Evolutionary conservation across 805 yeast genomes (phyloP).

Genomic region (Candida berthetii): DNA sequence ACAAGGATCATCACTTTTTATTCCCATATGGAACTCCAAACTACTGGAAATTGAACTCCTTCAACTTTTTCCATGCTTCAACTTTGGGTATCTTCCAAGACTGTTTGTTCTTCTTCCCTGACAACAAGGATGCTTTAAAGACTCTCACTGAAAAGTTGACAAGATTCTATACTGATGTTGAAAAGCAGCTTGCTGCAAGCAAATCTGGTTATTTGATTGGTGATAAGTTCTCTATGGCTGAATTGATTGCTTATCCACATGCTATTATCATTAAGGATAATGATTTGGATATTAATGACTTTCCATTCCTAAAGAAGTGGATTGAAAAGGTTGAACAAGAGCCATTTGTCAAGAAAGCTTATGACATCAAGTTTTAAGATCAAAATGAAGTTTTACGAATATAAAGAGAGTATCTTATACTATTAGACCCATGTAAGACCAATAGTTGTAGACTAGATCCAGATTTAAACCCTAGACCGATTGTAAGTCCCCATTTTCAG

Average conservation of each 20-base stretch:
- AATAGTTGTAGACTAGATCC: too few species aligned
- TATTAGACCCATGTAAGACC: too few species aligned
- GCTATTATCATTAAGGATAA: slow-evolving; percentile 24
- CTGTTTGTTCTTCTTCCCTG: slow-evolving; percentile 40
- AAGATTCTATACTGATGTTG: slow-evolving; percentile 10
- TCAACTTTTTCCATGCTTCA: slow-evolving; percentile 46
- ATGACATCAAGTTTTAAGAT: not conserved
- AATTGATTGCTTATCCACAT: slow-evolving; percentile 32
- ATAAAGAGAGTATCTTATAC: too few species aligned
- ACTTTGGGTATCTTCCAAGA: slow-evolving; percentile 53
- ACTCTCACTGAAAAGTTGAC: slow-evolving; percentile 46
- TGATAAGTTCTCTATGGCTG: slow-evolving; percentile 47
- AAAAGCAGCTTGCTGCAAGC: slow-evolving; percentile 29
- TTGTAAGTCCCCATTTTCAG: too few species aligned
- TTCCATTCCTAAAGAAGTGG: slow-evolving; percentile 1
- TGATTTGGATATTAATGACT: not conserved
- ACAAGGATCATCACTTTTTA: slow-evolving; percentile 34
- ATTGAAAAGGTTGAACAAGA: not conserved
- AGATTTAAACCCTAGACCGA: too few species aligned
- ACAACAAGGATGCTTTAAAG: slow-evolving; percentile 40
- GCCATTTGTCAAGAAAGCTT: slow-evolving; percentile 2
- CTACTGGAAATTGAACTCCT: slow-evolving; percentile 42
- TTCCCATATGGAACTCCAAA: slow-evolving; percentile 25
- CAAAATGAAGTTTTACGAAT: too few species aligned
- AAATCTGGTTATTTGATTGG: slow-evolving; percentile 44